Percentiles rank a stretch among this genome's conserved stretches.
Evolutionary conservation across 176 grass and related monocot genomes (phyloP).

Genomic region (Hordeum vulgare): DNA sequence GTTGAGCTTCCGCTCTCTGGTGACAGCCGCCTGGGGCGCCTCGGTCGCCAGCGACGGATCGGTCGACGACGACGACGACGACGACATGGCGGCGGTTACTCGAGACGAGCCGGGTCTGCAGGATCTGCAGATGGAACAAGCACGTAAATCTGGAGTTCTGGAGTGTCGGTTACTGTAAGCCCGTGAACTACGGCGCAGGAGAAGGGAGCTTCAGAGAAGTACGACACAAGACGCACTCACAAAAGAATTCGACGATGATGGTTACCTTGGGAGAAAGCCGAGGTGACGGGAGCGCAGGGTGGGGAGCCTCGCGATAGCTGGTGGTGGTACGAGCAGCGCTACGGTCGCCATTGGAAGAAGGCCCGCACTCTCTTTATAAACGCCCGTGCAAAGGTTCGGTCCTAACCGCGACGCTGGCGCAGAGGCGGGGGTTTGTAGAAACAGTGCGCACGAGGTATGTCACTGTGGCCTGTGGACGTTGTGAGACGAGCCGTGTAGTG

Average conservation of each 20-base stretch:
- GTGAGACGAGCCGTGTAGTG: background rate
- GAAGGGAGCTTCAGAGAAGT: no score
- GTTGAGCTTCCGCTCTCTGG: slow-evolving; percentile 48
- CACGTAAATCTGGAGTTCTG: background rate
- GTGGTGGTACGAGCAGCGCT: background rate
- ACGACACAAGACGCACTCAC: no score
- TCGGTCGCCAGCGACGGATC: slow-evolving; percentile 39
- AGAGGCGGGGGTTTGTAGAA: background rate
- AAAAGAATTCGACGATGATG: background rate
- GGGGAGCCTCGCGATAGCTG: background rate
- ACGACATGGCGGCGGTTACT: slow-evolving; percentile 6
- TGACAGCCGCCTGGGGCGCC: slow-evolving; percentile 39
- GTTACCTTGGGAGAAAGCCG: background rate
- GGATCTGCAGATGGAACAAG: slow-evolving; percentile 6
- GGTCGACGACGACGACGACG: background rate
- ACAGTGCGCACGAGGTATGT: background rate
- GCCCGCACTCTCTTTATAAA: background rate
- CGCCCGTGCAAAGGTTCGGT: background rate
- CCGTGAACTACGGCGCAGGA: no score
- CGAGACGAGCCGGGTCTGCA: background rate
- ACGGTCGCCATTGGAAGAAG: background rate
- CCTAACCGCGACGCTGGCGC: background rate
- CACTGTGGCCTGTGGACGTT: background rate
- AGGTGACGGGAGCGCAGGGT: background rate
- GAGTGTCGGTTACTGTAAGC: background rate